phyloP scores from a whole-genome alignment of 1,139 yeast species.

The Taphrina sp. region DNA sequence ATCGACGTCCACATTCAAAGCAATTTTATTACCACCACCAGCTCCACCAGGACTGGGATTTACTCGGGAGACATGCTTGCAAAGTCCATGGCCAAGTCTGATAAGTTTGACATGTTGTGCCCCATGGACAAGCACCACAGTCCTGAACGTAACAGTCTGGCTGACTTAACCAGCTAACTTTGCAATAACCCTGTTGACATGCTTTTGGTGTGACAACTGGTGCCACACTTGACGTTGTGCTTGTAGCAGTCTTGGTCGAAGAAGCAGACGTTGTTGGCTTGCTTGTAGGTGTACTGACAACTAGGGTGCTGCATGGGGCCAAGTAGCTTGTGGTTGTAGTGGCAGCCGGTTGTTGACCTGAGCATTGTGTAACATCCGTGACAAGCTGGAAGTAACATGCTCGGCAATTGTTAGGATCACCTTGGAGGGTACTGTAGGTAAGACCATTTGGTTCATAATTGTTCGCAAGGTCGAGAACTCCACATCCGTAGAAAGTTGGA shows the following conservation, averaged over 20 bases:
- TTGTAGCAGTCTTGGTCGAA: neutral
- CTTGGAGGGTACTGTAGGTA: constrained; percentile 14
- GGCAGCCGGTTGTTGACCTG: neutral
- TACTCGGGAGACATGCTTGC: constrained; percentile 18
- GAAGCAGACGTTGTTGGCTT: neutral
- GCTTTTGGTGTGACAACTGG: constrained; percentile 7
- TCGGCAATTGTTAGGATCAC: constrained; percentile 19
- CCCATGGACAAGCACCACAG: constrained; percentile 21
- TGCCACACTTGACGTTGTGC: neutral
- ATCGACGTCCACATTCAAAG: no score
- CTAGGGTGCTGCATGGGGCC: neutral
- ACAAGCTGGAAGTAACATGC: constrained; percentile 11
- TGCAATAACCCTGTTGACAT: constrained; percentile 3
- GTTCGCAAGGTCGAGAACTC: constrained; percentile 6
- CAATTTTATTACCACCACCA: no score
- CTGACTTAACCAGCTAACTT: constrained; percentile 8
- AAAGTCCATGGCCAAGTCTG: constrained; percentile 15
- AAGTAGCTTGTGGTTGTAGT: neutral
- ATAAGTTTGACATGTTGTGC: constrained; percentile 9
- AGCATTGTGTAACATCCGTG: constrained; percentile 12
- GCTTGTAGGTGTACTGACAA: neutral
- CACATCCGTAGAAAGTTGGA: constrained; percentile 15
- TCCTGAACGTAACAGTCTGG: constrained; percentile 16
- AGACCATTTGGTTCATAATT: constrained; percentile 15
- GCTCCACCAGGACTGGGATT: no score